Conservation (phyloP, 345 rosid genomes). For the Stellera chamaejasme region DNA sequence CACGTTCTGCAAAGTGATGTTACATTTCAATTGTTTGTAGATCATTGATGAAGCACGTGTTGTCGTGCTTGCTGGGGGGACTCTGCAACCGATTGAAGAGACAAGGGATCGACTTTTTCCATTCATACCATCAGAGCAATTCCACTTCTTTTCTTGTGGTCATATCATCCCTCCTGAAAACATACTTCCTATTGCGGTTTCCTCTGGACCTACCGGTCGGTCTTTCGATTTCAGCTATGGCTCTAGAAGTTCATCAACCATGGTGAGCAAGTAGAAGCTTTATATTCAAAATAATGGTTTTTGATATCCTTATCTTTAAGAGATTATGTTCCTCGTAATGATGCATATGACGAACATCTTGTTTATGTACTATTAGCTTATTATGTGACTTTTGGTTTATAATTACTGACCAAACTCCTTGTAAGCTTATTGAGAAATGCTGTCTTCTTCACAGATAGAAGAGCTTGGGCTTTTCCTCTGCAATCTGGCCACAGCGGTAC, state of each 20-base stretch:
- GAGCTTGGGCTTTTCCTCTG: constrained; percentile 83
- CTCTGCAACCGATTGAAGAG: constrained; percentile 94
- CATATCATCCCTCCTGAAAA: constrained; percentile 86
- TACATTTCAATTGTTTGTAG: constrained; percentile 28
- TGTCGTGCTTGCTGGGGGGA: constrained; percentile 86
- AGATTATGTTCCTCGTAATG: too few relatives aligned
- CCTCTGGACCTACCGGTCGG: constrained; percentile 77
- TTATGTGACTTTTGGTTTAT: too few relatives aligned
- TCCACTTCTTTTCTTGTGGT: constrained; percentile 79
- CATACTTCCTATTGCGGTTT: constrained; percentile 70
- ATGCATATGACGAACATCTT: too few relatives aligned
- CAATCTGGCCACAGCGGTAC: constrained; percentile 72
- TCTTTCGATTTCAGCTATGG: constrained; percentile 82
- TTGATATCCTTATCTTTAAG: too few relatives aligned
- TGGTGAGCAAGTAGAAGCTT: constrained; percentile 32
- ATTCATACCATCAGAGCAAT: constrained; percentile 51
- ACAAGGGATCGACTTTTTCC: constrained; percentile 92
- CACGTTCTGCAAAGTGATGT: constrained; percentile 3
- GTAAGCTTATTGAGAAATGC: too few relatives aligned
- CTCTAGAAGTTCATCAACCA: constrained; percentile 53
- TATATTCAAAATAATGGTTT: not conserved
- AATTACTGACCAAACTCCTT: too few relatives aligned
- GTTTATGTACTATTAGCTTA: too few relatives aligned
- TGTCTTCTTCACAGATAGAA: constrained; percentile 42
- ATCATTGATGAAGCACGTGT: constrained; percentile 79